phyloP scores from a whole-genome alignment of 441 rosid species.

The Manihot esculenta region DNA sequence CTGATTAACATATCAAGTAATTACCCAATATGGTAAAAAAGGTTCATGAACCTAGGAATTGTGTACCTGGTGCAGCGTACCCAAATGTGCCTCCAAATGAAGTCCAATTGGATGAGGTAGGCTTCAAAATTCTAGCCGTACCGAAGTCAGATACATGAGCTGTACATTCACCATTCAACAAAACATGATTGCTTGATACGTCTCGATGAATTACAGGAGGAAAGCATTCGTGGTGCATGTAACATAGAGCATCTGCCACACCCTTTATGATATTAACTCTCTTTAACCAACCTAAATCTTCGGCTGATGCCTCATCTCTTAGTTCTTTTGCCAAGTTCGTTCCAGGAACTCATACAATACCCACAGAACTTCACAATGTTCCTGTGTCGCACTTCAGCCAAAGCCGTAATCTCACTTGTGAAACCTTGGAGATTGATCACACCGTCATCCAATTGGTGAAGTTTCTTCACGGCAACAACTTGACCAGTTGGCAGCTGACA shows the following conservation, averaged over 20 bases:
- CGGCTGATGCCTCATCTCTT: not conserved
- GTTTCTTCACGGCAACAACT: conserved; percentile 3
- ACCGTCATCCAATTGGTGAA: not conserved
- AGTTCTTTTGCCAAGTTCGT: not conserved
- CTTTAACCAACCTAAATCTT: not conserved
- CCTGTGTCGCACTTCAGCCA: not conserved
- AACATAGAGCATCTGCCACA: not conserved
- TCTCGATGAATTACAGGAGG: not conserved
- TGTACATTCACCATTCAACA: not conserved
- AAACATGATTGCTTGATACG: not conserved
- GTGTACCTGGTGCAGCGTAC: not conserved
- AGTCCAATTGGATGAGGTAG: conserved; percentile 1
- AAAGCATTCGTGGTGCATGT: not conserved
- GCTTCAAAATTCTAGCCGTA: not conserved
- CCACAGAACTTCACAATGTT: not conserved
- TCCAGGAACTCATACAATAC: not conserved
- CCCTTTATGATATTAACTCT: not conserved
- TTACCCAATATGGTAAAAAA: not conserved
- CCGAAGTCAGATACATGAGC: not conserved
- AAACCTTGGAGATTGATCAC: not conserved
- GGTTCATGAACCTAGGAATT: not conserved
- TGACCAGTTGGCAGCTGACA: not conserved
- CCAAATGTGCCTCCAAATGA: conserved; percentile 1
- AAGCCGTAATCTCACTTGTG: not conserved
- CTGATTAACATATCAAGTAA: not conserved